A percentile compares a stretch with the other conserved stretches of the same genome.
Evolutionary conservation across 2,329 filamentous ascomycete genomes (phyloP).

Genomic region (Diaporthe humulicola): DNA sequence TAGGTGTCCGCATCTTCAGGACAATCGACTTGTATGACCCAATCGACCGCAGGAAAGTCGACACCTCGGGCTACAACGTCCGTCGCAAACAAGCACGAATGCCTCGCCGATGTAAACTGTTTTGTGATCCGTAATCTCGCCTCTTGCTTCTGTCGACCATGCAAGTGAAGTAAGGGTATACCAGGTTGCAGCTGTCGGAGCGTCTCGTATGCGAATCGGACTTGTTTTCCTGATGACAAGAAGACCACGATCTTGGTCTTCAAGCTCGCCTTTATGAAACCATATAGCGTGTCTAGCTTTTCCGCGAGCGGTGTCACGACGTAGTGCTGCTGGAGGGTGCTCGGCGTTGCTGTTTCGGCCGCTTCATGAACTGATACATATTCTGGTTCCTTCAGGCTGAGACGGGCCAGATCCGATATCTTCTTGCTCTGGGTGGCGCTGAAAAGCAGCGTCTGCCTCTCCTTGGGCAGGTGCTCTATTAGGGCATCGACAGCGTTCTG

Average conservation of each 20-base stretch:
- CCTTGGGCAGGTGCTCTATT: slow-evolving; percentile 87
- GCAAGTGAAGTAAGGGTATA: slow-evolving; percentile 91
- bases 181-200: slow-evolving; percentile 95
- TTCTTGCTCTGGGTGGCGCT: slow-evolving; percentile 96
- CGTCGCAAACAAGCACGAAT: slow-evolving; percentile 92
- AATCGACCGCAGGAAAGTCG: slow-evolving; percentile 97
- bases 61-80: slow-evolving; percentile 95
- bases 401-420: slow-evolving; percentile 89
- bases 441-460: slow-evolving; percentile 93
- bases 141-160: slow-evolving; percentile 93
- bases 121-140: slow-evolving; percentile 89
- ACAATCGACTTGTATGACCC: slow-evolving; percentile 98
- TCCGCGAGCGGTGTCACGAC: slow-evolving; percentile 86
- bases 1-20: slow-evolving; percentile 98
- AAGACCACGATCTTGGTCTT: slow-evolving; percentile 98
- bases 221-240: slow-evolving; percentile 94
- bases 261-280: slow-evolving; percentile 90
- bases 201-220: slow-evolving; percentile 94
- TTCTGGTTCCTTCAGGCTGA: slow-evolving; percentile 91
- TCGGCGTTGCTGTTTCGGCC: slow-evolving; percentile 83
- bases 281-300: slow-evolving; percentile 92
- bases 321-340: slow-evolving; percentile 90
- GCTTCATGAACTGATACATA: slow-evolving; percentile 95
- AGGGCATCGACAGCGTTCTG: slow-evolving; percentile 91
- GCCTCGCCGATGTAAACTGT: slow-evolving; percentile 83